phyloP scores from a whole-genome alignment of 2,329 filamentous ascomycete species.

The Calonectria leucothoes region DNA sequence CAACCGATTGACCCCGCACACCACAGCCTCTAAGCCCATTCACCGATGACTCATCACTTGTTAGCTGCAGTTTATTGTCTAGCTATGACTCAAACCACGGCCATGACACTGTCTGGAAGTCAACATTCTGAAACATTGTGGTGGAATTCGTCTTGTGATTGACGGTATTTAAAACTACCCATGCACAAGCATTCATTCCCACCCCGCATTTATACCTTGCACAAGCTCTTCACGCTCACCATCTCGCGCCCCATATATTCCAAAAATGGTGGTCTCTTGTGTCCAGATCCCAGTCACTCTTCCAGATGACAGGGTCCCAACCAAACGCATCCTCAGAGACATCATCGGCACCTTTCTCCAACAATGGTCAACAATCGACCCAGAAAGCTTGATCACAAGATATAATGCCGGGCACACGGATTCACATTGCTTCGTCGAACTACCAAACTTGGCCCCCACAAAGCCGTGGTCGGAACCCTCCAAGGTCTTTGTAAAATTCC shows the following conservation, averaged over 20 bases:
- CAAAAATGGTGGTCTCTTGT: not conserved
- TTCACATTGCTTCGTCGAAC: not conserved
- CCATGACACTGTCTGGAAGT: not conserved
- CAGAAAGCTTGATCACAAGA: not conserved
- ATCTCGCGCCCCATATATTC: not conserved
- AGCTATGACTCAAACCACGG: not conserved
- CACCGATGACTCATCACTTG: not conserved
- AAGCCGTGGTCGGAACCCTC: not conserved
- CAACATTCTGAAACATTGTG: not conserved
- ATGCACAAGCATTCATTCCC: not conserved
- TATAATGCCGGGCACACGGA: not conserved
- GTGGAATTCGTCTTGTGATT: not conserved
- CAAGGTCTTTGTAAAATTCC: not conserved
- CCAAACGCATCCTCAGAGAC: not conserved
- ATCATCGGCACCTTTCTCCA: not conserved
- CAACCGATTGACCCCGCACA: no score
- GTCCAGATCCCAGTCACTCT: not conserved
- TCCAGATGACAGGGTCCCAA: not conserved
- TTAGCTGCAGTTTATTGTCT: not conserved
- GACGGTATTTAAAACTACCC: not conserved
- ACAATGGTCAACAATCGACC: not conserved
- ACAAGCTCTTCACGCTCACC: not conserved
- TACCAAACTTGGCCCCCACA: not conserved
- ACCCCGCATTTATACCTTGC: not conserved
- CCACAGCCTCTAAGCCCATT: not conserved